Conservation (phyloP, 2,329 filamentous ascomycete genomes). For the Boeremia lycopersici region DNA sequence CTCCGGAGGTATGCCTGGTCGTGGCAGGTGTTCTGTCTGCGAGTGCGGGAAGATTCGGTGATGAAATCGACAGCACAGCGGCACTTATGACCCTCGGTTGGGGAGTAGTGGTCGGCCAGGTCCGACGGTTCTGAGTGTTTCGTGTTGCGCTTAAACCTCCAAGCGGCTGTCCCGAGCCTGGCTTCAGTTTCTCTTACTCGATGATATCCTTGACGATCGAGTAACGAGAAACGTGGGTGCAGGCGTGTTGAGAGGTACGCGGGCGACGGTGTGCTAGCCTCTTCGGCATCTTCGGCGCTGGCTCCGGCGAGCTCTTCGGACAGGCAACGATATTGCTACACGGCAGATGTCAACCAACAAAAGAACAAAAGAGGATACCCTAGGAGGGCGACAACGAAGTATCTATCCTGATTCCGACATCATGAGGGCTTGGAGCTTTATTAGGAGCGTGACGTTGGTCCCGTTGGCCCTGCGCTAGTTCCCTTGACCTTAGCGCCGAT, state of each 20-base stretch:
- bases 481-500: constrained; percentile 29
- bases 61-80: background rate
- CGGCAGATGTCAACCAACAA: background rate
- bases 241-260: constrained; percentile 32
- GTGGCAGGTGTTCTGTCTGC: background rate
- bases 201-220: constrained; percentile 39
- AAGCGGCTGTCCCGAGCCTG: constrained; percentile 15
- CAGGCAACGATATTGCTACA: background rate
- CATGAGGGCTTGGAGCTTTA: constrained; percentile 17
- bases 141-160: constrained; percentile 18
- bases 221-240: constrained; percentile 31
- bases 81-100: constrained; percentile 13
- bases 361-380: background rate
- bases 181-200: constrained; percentile 40
- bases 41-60: background rate
- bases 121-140: constrained; percentile 27
- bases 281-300: constrained; percentile 26
- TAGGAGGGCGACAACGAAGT: background rate
- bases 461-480: constrained; percentile 40
- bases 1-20: background rate
- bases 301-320: constrained; percentile 17
- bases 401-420: background rate
- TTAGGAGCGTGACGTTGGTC: constrained; percentile 25
- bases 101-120: constrained; percentile 25
- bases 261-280: constrained; percentile 33